These are phyloP conservation scores for Zasmidium angulare DNA, from an alignment of 2,329 filamentous ascomycete genomes.

Conservation along the genomic window DNA sequence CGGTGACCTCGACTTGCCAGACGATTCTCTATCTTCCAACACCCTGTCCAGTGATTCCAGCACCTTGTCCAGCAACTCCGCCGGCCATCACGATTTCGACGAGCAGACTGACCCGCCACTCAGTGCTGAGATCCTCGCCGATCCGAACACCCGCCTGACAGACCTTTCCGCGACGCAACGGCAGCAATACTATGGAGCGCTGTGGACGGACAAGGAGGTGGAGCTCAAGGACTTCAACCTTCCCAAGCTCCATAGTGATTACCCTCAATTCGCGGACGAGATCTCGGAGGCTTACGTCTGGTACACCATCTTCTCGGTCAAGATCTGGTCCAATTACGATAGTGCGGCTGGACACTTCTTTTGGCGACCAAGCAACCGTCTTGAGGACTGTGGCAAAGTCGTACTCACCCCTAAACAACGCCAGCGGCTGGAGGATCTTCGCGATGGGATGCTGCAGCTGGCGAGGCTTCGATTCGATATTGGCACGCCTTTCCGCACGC, in stretches of 20 bases:
- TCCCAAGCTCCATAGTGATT: constrained; percentile 1
- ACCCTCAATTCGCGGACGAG: constrained; percentile 4
- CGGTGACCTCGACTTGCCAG: neutral
- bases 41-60: neutral
- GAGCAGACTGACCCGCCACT: neutral
- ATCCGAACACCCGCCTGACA: neutral
- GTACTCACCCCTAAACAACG: constrained; percentile 10
- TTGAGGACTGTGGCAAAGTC: constrained; percentile 12
- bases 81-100: neutral
- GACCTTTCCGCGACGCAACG: neutral
- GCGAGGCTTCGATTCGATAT: constrained; percentile 10
- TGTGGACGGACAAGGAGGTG: neutral
- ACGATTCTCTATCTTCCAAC: neutral
- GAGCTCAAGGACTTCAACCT: constrained; percentile 4
- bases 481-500: constrained; percentile 18
- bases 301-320: constrained; percentile 10
- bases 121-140: neutral
- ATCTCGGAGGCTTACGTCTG: constrained; percentile 13
- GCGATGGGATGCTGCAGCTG: constrained; percentile 5
- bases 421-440: constrained; percentile 2
- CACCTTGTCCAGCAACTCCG: neutral
- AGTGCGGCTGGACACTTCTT: constrained; percentile 4
- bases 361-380: neutral
- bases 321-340: constrained; percentile 25
- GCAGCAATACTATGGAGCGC: neutral